Percentiles rank a stretch among this genome's conserved stretches.
These are phyloP conservation scores for Auricularia cornea DNA, from an alignment of 768 basidiomycete species.

Conservation along the genomic window DNA sequence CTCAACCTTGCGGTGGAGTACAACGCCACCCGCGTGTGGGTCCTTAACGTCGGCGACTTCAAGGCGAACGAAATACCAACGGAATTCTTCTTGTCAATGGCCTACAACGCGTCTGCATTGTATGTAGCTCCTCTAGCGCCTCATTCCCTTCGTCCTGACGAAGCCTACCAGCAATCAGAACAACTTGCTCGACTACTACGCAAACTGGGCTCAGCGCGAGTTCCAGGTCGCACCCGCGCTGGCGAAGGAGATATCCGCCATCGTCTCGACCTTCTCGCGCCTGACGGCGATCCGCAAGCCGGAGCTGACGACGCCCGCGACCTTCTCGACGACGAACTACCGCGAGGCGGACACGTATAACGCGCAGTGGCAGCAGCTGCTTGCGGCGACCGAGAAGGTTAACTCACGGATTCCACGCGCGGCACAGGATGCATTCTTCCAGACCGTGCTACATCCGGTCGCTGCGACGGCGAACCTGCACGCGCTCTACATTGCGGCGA, in stretches of 20 bases:
- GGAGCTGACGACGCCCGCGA: slow-evolving; percentile 54
- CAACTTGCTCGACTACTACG: slow-evolving; percentile 46
- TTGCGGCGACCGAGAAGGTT: slow-evolving; percentile 41
- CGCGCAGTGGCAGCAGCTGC: slow-evolving; percentile 41
- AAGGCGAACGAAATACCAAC: slow-evolving; percentile 66
- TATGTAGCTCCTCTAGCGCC: neutral
- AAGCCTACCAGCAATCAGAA: slow-evolving; percentile 33
- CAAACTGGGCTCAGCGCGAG: slow-evolving; percentile 55
- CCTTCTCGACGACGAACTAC: slow-evolving; percentile 57
- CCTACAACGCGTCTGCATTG: slow-evolving; percentile 48
- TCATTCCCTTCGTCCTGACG: neutral
- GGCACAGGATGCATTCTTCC: slow-evolving; percentile 55
- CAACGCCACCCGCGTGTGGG: slow-evolving; percentile 53
- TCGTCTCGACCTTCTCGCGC: slow-evolving; percentile 47
- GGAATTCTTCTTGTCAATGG: slow-evolving; percentile 59
- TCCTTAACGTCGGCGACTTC: slow-evolving; percentile 68
- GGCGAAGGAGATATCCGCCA: slow-evolving; percentile 37
- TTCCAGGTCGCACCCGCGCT: slow-evolving; percentile 36
- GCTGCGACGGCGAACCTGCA: slow-evolving; percentile 50
- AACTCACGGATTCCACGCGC: slow-evolving; percentile 42
- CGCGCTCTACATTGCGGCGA: slow-evolving; percentile 50
- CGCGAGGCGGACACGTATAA: slow-evolving; percentile 60
- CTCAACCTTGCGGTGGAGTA: slow-evolving; percentile 57
- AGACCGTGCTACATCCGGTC: slow-evolving; percentile 61
- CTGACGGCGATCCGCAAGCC: slow-evolving; percentile 57